phyloP scores from a whole-genome alignment of 1,139 yeast species.

The Geotrichum restrictum region DNA sequence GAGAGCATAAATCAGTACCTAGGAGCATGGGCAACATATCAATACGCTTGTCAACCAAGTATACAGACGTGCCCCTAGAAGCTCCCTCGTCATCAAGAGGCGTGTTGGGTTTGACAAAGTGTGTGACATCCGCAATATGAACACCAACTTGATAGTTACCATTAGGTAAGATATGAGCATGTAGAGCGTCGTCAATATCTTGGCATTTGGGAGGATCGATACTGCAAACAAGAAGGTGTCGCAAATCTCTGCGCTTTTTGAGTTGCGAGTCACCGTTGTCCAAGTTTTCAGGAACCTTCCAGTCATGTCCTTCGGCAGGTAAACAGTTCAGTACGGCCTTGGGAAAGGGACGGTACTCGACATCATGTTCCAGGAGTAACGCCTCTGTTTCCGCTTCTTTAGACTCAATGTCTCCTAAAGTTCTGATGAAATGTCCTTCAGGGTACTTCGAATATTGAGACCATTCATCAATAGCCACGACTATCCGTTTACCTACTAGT shows the following conservation, averaged over 20 bases:
- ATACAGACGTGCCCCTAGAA: conserved; percentile 93
- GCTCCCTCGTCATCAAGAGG: conserved; percentile 96
- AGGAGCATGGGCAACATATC: conserved; percentile 96
- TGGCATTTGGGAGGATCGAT: conserved; percentile 98
- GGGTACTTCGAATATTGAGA: conserved; percentile 79
- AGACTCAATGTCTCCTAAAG: conserved; percentile 84
- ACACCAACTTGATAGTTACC: conserved; percentile 98
- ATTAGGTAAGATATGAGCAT: conserved; percentile 77
- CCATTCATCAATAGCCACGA: conserved; percentile 92
- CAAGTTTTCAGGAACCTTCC: conserved; percentile 75
- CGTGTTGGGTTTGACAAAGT: conserved; percentile 90
- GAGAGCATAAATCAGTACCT: conserved; percentile 94
- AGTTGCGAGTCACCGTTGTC: conserved; percentile 46
- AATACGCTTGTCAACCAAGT: conserved; percentile 96
- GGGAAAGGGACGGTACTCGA: conserved; percentile 93
- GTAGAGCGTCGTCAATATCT: conserved; percentile 97
- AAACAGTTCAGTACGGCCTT: conserved; percentile 87
- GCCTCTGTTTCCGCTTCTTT: conserved; percentile 97
- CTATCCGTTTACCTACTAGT: conserved; percentile 80
- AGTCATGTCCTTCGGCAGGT: conserved; percentile 87
- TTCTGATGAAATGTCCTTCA: conserved; percentile 89
- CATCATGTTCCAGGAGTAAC: conserved; percentile 86
- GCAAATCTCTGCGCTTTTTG: conserved; percentile 63
- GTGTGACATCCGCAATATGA: conserved; percentile 98
- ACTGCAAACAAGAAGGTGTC: conserved; percentile 87